These are phyloP conservation scores for Strigomonas galati DNA, from an alignment of 208 protist species.

Conservation along the genomic window DNA sequence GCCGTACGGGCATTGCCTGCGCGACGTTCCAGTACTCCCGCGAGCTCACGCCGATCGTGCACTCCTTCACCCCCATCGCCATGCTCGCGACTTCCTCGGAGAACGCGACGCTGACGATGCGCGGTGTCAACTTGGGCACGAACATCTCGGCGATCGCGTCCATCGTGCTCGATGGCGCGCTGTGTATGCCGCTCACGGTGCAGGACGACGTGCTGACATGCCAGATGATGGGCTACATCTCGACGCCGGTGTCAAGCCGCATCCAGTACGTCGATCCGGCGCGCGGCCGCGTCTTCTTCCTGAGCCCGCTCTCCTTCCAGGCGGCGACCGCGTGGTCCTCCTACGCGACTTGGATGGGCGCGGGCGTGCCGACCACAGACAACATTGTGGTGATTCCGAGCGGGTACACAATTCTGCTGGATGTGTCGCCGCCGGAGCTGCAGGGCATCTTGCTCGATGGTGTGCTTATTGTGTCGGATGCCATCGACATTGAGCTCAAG, in stretches of 20 bases:
- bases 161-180: slow-evolving; percentile 28
- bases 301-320: slow-evolving; percentile 33
- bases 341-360: slow-evolving; percentile 34
- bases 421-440: slow-evolving; percentile 31
- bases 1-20: slow-evolving; percentile 30
- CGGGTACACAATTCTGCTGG: slow-evolving; percentile 33
- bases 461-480: slow-evolving; percentile 37
- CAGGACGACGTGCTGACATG: slow-evolving; percentile 24
- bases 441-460: slow-evolving; percentile 27
- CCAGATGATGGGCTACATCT: slow-evolving; percentile 27
- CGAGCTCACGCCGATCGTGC: slow-evolving; percentile 32
- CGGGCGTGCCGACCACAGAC: slow-evolving; percentile 19
- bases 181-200: slow-evolving; percentile 24
- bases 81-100: slow-evolving; percentile 20
- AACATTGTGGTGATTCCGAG: slow-evolving; percentile 21
- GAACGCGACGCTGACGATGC: slow-evolving; percentile 16
- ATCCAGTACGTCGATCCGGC: slow-evolving; percentile 17
- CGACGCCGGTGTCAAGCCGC: slow-evolving; percentile 14
- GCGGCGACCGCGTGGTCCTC: slow-evolving; percentile 40
- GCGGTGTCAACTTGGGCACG: slow-evolving; percentile 28
- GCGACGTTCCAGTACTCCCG: slow-evolving; percentile 25
- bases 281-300: slow-evolving; percentile 25
- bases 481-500: slow-evolving; percentile 26
- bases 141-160: slow-evolving; percentile 17
- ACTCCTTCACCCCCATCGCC: slow-evolving; percentile 19